phyloP scores from a whole-genome alignment of 306 rosid species.

The Ormosia emarginata region DNA sequence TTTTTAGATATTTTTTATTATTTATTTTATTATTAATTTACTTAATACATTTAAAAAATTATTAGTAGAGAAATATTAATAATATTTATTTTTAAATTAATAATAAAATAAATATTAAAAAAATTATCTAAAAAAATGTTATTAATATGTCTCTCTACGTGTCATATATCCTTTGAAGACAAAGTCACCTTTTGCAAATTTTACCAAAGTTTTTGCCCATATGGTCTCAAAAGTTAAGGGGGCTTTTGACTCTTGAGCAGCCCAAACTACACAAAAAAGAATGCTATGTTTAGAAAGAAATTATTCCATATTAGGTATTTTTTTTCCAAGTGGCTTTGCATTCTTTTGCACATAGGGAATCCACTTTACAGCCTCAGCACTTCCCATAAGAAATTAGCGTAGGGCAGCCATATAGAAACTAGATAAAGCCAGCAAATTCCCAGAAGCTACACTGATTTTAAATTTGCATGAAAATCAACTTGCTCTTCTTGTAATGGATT shows the following conservation, averaged over 20 bases:
- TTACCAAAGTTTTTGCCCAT: background rate
- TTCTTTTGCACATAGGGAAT: slow-evolving; percentile 19
- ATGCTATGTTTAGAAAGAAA: slow-evolving; percentile 1
- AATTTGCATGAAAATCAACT: slow-evolving; percentile 29
- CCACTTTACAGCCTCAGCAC: slow-evolving; percentile 38
- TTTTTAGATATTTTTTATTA: too few relatives aligned
- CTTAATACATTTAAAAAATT: too few relatives aligned
- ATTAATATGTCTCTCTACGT: too few relatives aligned
- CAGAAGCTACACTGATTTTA: slow-evolving; percentile 11
- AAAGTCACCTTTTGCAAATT: slow-evolving; percentile 19
- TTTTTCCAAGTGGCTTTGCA: background rate
- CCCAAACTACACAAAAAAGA: background rate
- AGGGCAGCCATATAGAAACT: background rate
- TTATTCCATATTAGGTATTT: slow-evolving; percentile 14
- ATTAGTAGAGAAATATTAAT: too few relatives aligned
- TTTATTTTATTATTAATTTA: too few relatives aligned
- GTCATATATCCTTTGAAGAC: background rate
- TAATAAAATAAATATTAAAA: too few relatives aligned
- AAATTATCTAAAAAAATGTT: too few relatives aligned
- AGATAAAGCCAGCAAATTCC: slow-evolving; percentile 23
- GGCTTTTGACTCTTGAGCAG: background rate
- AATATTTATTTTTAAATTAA: too few relatives aligned
- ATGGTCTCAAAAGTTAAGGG: slow-evolving; percentile 17
- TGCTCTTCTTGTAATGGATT: slow-evolving; percentile 31
- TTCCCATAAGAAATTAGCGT: slow-evolving; percentile 22